Evolutionary conservation across 1,284 basidiomycete genomes (phyloP).

Genomic region (Ustilago cynodontis): DNA sequence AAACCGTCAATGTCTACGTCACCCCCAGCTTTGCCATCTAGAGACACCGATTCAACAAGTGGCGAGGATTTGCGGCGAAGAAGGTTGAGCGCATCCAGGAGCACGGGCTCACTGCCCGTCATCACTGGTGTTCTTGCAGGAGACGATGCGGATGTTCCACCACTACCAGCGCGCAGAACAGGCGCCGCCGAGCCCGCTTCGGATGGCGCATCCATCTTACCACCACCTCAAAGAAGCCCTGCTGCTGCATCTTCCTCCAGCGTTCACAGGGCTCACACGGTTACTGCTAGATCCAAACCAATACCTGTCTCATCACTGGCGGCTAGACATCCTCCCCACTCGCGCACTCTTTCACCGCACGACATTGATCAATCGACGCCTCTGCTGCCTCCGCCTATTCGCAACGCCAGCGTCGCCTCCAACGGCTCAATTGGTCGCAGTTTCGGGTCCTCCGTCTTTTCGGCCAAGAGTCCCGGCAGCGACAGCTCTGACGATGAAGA

Average conservation of each 20-base stretch:
- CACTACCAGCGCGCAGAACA: conserved; percentile 27
- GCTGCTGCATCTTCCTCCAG: not conserved
- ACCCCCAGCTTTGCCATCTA: conserved; percentile 26
- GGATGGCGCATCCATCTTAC: conserved; percentile 25
- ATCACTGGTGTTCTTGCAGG: conserved; percentile 9
- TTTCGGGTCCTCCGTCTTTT: conserved; percentile 20
- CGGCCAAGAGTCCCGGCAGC: conserved; percentile 12
- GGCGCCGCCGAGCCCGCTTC: conserved; percentile 10
- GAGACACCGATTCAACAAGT: conserved; percentile 5
- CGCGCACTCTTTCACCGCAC: conserved; percentile 21
- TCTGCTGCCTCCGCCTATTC: conserved; percentile 33
- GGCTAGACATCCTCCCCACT: conserved; percentile 13
- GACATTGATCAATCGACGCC: conserved; percentile 18
- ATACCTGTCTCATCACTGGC: conserved; percentile 21
- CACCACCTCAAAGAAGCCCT: conserved; percentile 37
- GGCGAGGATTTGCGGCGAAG: conserved; percentile 13
- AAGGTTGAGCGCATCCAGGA: conserved; percentile 38
- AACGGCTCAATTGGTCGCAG: conserved; percentile 22
- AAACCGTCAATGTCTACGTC: not conserved
- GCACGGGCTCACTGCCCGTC: conserved; percentile 31
- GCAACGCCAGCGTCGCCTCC: conserved; percentile 10
- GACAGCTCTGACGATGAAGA: conserved; percentile 51
- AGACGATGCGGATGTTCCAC: conserved; percentile 13
- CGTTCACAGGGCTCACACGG: conserved; percentile 35
- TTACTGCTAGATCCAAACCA: conserved; percentile 30